Evolutionary conservation across 208 protist genomes (phyloP).

Genomic region (Trypanosoma lewisi): DNA sequence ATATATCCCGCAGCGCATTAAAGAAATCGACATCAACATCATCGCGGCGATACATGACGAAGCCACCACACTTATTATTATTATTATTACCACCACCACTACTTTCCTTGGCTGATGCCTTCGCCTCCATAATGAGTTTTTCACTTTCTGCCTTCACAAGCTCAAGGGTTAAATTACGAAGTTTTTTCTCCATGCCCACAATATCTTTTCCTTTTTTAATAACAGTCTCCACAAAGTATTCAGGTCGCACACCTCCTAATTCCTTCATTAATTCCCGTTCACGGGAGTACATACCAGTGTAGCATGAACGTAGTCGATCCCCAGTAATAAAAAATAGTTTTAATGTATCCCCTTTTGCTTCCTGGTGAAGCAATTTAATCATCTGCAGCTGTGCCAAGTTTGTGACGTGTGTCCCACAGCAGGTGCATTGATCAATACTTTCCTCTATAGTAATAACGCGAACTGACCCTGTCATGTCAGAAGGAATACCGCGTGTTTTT

Average conservation of each 20-base stretch:
- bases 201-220: constrained; percentile 48
- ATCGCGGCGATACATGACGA: constrained; percentile 50
- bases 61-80: not conserved
- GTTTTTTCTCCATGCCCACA: constrained; percentile 46
- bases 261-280: constrained; percentile 60
- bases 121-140: constrained; percentile 31
- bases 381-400: constrained; percentile 67
- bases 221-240: constrained; percentile 51
- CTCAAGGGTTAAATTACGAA: constrained; percentile 57
- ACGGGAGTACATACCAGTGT: constrained; percentile 61
- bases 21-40: constrained; percentile 73
- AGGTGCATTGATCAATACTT: constrained; percentile 68
- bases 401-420: constrained; percentile 86
- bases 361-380: constrained; percentile 76
- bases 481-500: constrained; percentile 60
- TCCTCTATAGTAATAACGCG: constrained; percentile 72
- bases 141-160: constrained; percentile 41
- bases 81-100: not conserved
- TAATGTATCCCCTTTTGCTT: constrained; percentile 74
- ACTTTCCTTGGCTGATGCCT: not conserved
- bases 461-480: constrained; percentile 70
- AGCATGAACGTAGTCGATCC: constrained; percentile 44
- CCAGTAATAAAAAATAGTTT: constrained; percentile 82
- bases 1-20: constrained; percentile 31
- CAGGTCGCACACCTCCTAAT: constrained; percentile 57